A percentile compares a stretch with the other conserved stretches of the same genome.
phyloP scores from a whole-genome alignment of 805 yeast genomes.

The Clavispora phyllophila region DNA sequence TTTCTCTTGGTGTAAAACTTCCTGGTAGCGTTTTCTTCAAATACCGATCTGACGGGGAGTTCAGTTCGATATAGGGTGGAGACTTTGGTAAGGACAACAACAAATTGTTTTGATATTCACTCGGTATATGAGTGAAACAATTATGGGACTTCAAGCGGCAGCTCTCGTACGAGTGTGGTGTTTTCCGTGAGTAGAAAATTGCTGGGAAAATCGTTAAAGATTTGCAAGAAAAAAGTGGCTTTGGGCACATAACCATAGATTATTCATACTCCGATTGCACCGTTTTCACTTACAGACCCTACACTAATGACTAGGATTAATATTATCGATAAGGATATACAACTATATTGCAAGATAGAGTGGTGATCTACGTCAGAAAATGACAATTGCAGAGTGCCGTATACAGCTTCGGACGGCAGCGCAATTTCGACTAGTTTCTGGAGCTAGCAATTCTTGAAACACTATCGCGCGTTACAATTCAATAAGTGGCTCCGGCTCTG shows the following conservation, averaged over 20 bases:
- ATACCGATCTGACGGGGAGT: background rate
- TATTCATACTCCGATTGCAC: too few species aligned
- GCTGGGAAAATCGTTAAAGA: background rate
- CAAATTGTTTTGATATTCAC: background rate
- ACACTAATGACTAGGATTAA: too few species aligned
- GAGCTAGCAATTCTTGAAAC: background rate
- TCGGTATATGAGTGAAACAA: constrained; percentile 21
- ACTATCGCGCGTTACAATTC: constrained; percentile 21
- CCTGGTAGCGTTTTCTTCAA: background rate
- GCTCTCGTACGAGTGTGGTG: constrained; percentile 38
- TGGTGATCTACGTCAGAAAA: too few species aligned
- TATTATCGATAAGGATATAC: too few species aligned
- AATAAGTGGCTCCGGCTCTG: constrained; percentile 39
- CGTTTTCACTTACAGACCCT: too few species aligned
- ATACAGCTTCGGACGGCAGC: too few species aligned
- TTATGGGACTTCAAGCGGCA: constrained; percentile 42
- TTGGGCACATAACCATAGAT: background rate
- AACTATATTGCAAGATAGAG: too few species aligned
- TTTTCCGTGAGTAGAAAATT: constrained; percentile 5
- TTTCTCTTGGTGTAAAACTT: background rate
- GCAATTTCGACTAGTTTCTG: too few species aligned
- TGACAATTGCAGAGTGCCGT: too few species aligned
- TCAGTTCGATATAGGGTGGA: background rate
- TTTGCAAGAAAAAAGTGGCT: background rate
- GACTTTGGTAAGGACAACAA: background rate